These are phyloP conservation scores for Trichocladium uniseriatum DNA, from an alignment of 495 filamentous ascomycete genomes.

Conservation along the genomic window DNA sequence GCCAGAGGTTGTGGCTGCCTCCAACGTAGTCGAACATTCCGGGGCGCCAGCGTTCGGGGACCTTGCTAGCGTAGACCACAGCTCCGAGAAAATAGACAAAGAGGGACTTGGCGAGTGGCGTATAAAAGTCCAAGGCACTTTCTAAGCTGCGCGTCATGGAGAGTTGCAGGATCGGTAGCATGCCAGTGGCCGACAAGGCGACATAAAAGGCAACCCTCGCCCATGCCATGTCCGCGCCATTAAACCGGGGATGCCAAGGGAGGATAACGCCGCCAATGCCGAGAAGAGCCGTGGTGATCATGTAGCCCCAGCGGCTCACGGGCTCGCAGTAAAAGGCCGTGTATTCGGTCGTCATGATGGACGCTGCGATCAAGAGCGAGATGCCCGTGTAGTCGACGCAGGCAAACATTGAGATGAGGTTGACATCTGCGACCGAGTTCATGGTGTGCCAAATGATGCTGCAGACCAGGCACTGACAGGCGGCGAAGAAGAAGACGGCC, in stretches of 20 bases:
- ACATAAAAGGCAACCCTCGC: conserved; percentile 87
- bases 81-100: conserved; percentile 80
- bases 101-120: conserved; percentile 76
- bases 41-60: conserved; percentile 88
- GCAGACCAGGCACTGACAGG: conserved; percentile 92
- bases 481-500: conserved; percentile 92
- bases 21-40: conserved; percentile 92
- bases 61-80: conserved; percentile 80
- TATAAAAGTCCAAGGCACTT: conserved; percentile 79
- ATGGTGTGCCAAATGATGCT: conserved; percentile 97
- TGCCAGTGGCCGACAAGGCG: conserved; percentile 79
- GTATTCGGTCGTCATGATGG: conserved; percentile 97
- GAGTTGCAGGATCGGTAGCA: conserved; percentile 79
- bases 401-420: conserved; percentile 86
- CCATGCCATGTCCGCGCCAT: conserved; percentile 86
- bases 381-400: conserved; percentile 99
- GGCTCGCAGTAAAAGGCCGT: conserved; percentile 98
- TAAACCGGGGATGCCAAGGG: conserved; percentile 95
- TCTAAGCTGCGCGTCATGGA: conserved; percentile 61
- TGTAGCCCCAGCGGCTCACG: conserved; percentile 75
- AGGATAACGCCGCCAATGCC: conserved; percentile 84
- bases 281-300: conserved; percentile 67
- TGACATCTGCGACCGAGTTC: conserved; percentile 85
- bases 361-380: conserved; percentile 88
- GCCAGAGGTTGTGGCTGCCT: conserved; percentile 95